These are phyloP conservation scores for Suillus fuscotomentosus DNA, from an alignment of 768 basidiomycete species.

Conservation along the genomic window DNA sequence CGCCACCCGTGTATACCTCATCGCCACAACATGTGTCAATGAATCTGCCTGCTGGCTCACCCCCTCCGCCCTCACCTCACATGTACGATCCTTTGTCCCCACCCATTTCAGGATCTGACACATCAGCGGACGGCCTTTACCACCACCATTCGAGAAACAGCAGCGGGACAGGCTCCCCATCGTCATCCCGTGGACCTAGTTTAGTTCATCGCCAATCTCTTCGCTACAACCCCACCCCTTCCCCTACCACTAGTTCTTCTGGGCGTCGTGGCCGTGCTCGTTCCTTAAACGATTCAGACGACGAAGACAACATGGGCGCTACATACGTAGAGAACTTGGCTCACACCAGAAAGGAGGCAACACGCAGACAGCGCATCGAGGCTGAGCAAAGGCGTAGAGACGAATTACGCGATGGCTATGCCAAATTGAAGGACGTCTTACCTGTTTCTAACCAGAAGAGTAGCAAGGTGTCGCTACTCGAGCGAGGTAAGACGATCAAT, in stretches of 20 bases:
- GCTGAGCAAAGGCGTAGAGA: slow-evolving; percentile 89
- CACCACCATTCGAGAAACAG: slow-evolving; percentile 69
- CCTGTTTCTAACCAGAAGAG: slow-evolving; percentile 89
- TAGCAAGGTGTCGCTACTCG: slow-evolving; percentile 85
- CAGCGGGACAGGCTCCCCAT: slow-evolving; percentile 70
- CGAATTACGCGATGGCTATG: slow-evolving; percentile 88
- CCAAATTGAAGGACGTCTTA: slow-evolving; percentile 82
- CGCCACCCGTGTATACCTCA: slow-evolving; percentile 56
- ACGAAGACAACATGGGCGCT: slow-evolving; percentile 65
- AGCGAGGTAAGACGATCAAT: slow-evolving; percentile 61
- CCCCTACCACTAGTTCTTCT: slow-evolving; percentile 70
- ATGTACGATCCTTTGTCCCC: slow-evolving; percentile 85
- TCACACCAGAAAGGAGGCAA: slow-evolving; percentile 79
- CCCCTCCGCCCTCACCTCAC: slow-evolving; percentile 75
- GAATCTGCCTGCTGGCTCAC: slow-evolving; percentile 61
- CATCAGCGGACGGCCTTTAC: slow-evolving; percentile 80
- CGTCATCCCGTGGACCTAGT: slow-evolving; percentile 72
- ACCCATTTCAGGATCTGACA: slow-evolving; percentile 87
- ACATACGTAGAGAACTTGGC: slow-evolving; percentile 70
- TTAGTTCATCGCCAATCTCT: slow-evolving; percentile 69
- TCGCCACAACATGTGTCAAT: slow-evolving; percentile 68
- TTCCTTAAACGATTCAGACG: slow-evolving; percentile 74
- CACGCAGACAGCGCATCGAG: slow-evolving; percentile 80
- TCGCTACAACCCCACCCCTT: slow-evolving; percentile 82
- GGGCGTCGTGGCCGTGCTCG: slow-evolving; percentile 63